These are phyloP conservation scores for Arabidopsis lyrata DNA, from an alignment of 441 rosid genomes.

Conservation along the genomic window DNA sequence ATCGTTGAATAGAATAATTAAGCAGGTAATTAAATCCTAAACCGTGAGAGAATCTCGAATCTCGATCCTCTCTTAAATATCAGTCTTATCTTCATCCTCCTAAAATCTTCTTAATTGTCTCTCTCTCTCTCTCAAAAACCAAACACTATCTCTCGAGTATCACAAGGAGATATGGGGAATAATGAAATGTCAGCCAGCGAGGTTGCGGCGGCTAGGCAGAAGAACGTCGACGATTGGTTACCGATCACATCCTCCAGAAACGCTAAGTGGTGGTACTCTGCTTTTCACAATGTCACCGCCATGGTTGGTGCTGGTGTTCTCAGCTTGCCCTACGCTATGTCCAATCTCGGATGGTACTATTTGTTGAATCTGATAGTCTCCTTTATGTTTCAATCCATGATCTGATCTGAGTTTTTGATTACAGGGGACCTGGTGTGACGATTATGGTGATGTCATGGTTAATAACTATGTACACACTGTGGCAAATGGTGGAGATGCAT, in stretches of 20 bases:
- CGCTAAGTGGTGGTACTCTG: constrained; percentile 68
- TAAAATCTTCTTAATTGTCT: neutral
- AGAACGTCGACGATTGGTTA: constrained; percentile 56
- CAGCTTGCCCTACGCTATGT: constrained; percentile 64
- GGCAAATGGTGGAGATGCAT: constrained; percentile 85
- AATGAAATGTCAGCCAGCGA: constrained; percentile 33
- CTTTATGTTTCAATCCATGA: neutral
- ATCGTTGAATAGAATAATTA: constrained; percentile 17
- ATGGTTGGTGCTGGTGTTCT: constrained; percentile 76
- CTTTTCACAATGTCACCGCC: constrained; percentile 68
- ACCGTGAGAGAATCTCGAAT: constrained; percentile 14
- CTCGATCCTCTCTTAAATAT: constrained; percentile 20
- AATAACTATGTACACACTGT: constrained; percentile 59
- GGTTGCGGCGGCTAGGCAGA: constrained; percentile 34
- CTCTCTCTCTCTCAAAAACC: neutral
- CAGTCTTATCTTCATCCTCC: constrained; percentile 2
- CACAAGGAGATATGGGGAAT: constrained; percentile 9
- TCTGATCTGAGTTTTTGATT: neutral
- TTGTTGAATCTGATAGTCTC: neutral
- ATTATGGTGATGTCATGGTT: constrained; percentile 61
- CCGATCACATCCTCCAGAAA: constrained; percentile 56
- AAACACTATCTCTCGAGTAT: neutral
- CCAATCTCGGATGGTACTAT: constrained; percentile 61
- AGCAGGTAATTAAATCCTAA: constrained; percentile 12
- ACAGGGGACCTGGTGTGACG: constrained; percentile 65